Percentiles rank a stretch among this genome's conserved stretches.
Evolutionary conservation across 2,329 filamentous ascomycete species (phyloP).

Genomic region (Stromatinia cepivora): DNA sequence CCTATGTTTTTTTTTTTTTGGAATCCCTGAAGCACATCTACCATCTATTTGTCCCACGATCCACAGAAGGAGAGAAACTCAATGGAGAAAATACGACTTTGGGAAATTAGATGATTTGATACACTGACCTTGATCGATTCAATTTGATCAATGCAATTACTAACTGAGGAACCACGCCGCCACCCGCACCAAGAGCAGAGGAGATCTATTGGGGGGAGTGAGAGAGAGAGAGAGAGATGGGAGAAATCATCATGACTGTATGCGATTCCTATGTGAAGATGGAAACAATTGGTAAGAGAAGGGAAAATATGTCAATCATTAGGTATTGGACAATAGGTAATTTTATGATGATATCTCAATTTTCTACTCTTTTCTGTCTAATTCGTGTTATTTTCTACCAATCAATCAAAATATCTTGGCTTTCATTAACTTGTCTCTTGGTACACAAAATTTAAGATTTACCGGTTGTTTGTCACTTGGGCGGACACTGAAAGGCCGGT

Average conservation of each 20-base stretch:
- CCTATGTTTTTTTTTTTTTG: background rate
- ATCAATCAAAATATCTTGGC: constrained; percentile 13
- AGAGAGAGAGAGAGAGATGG: background rate
- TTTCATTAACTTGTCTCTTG: constrained; percentile 1
- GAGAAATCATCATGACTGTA: background rate
- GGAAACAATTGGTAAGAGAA: background rate
- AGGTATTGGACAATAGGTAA: background rate
- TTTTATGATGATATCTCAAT: background rate
- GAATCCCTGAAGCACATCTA: constrained; percentile 12
- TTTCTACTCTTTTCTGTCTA: background rate
- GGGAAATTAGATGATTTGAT: constrained; percentile 12
- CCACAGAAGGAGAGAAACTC: background rate
- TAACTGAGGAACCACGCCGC: background rate
- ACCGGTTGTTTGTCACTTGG: background rate
- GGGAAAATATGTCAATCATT: background rate
- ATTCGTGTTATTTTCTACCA: background rate
- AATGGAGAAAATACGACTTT: constrained; percentile 12
- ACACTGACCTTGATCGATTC: background rate
- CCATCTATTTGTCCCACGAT: background rate
- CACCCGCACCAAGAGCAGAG: background rate
- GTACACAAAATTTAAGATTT: constrained; percentile 19
- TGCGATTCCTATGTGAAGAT: background rate
- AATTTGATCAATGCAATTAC: background rate
- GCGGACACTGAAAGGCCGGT: background rate
- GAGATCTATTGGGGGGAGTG: background rate